Conservation (phyloP, 345 rosid genomes). For the Pseudoturritis turrita region DNA sequence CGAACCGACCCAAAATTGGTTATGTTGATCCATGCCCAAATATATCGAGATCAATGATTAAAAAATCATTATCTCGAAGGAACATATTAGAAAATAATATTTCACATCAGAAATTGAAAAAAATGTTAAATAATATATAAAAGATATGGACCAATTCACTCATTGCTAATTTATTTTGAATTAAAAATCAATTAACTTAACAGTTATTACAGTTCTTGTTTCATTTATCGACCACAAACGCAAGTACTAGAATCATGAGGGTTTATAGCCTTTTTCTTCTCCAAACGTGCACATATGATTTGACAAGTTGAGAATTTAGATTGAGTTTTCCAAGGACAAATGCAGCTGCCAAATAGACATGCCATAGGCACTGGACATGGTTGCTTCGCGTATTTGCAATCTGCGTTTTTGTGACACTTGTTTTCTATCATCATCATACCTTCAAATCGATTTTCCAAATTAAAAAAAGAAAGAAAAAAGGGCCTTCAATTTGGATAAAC, state of each 20-base stretch:
- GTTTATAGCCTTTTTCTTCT: not conserved
- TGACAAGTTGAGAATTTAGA: not conserved
- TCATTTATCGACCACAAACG: not conserved
- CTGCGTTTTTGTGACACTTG: not conserved
- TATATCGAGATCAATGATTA: too few relatives aligned
- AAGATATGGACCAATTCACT: too few relatives aligned
- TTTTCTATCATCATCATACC: not conserved
- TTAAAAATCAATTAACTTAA: too few relatives aligned
- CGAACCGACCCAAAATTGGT: too few relatives aligned
- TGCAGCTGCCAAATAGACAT: slow-evolving; percentile 7
- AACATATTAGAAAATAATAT: too few relatives aligned
- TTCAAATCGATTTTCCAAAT: not conserved
- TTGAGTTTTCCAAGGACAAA: slow-evolving; percentile 7
- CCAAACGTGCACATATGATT: not conserved
- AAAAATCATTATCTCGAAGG: too few relatives aligned
- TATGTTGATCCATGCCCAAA: too few relatives aligned
- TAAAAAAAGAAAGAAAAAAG: too few relatives aligned
- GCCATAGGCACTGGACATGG: slow-evolving; percentile 15
- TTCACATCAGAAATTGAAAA: too few relatives aligned
- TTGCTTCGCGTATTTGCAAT: not conserved
- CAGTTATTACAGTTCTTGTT: not conserved
- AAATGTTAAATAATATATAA: too few relatives aligned
- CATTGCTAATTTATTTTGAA: too few relatives aligned
- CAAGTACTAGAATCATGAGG: not conserved
- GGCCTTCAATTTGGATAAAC: too few relatives aligned